Percentiles rank a stretch among this genome's conserved stretches.
These are phyloP conservation scores for Phytophthora syringae DNA, from an alignment of 352 stramenopile species.

Conservation along the genomic window DNA sequence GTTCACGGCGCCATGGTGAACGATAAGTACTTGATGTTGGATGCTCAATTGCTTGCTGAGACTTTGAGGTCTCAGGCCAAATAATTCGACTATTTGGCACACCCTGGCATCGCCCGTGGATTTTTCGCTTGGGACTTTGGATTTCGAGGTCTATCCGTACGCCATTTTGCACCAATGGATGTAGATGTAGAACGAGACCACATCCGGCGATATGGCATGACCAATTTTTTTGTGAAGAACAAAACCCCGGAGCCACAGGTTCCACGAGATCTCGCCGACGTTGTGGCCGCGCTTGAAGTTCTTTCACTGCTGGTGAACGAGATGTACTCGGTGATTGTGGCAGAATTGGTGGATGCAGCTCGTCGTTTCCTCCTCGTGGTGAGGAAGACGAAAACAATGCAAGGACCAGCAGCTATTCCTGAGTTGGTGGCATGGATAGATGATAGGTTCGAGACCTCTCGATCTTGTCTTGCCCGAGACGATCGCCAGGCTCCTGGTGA, in stretches of 20 bases:
- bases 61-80: constrained; percentile 12
- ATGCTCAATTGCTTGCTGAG: constrained; percentile 8
- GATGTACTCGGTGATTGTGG: not conserved
- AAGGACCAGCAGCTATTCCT: not conserved
- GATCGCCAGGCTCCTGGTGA: not conserved
- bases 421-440: constrained; percentile 18
- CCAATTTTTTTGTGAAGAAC: not conserved
- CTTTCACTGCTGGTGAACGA: constrained; percentile 3
- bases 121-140: constrained; percentile 22
- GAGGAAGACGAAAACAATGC: constrained; percentile 5
- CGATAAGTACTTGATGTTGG: constrained; percentile 12
- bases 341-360: not conserved
- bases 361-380: constrained; percentile 4
- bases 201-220: constrained; percentile 4
- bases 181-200: constrained; percentile 3
- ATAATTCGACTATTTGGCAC: constrained; percentile 15
- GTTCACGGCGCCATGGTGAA: not conserved
- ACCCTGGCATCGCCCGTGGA: constrained; percentile 18
- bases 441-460: constrained; percentile 6
- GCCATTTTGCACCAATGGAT: constrained; percentile 6
- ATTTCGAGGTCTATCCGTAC: constrained; percentile 8
- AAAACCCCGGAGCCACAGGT: constrained; percentile 10
- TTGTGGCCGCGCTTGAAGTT: constrained; percentile 1
- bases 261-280: not conserved
- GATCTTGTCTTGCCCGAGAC: not conserved